These are phyloP conservation scores for Pleurotus ostreatus DNA, from an alignment of 768 basidiomycete genomes.

Conservation along the genomic window DNA sequence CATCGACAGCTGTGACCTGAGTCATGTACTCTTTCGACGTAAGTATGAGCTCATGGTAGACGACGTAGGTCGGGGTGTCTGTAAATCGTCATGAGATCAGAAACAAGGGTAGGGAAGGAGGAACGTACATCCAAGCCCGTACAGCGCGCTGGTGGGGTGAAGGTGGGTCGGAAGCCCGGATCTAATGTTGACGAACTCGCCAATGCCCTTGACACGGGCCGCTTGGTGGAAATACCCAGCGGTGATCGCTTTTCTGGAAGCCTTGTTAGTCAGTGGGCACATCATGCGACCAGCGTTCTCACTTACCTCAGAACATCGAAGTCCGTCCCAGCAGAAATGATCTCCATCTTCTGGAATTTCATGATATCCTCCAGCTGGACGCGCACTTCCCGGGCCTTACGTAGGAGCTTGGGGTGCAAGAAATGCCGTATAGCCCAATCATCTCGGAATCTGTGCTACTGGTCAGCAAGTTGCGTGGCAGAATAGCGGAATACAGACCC, in stretches of 20 bases:
- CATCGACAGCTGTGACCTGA: constrained; percentile 95
- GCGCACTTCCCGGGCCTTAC: constrained; percentile 94
- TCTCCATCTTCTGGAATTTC: constrained; percentile 97
- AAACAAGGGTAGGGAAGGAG: constrained; percentile 4
- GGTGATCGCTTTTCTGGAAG: constrained; percentile 85
- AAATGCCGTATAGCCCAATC: constrained; percentile 96
- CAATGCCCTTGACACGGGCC: constrained; percentile 96
- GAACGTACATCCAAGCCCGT: constrained; percentile 87
- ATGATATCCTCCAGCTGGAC: constrained; percentile 97
- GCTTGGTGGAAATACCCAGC: constrained; percentile 99
- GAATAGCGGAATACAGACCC: constrained; percentile 48
- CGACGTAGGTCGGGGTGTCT: constrained; percentile 95
- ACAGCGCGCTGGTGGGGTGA: constrained; percentile 95
- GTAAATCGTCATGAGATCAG: constrained; percentile 12
- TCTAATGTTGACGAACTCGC: constrained; percentile 96
- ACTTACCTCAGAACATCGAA: constrained; percentile 80
- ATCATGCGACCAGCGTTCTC: neutral
- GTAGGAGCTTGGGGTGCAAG: constrained; percentile 90
- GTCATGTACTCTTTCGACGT: constrained; percentile 99
- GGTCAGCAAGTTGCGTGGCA: neutral
- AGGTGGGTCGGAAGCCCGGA: constrained; percentile 93
- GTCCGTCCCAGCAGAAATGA: constrained; percentile 89
- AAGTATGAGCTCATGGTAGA: constrained; percentile 94
- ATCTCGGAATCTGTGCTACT: constrained; percentile 68
- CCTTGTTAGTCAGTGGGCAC: neutral